Base-by-base conservation (phyloP, 2,329 filamentous ascomycete genomes). In the Aspergillus neotritici region DNA sequence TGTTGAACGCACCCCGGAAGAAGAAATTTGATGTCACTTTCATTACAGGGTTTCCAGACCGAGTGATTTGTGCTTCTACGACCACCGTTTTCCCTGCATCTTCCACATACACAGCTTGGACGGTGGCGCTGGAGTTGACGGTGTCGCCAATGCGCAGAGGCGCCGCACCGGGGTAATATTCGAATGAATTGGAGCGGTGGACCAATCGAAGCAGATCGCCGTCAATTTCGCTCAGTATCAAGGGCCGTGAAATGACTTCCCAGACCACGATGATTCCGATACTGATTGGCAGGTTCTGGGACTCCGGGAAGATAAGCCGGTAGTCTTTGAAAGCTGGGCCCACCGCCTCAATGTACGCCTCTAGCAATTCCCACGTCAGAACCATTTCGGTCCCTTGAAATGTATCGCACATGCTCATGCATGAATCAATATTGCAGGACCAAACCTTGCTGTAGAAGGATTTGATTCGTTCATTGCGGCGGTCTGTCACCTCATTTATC, bases 381-480 rank as follows among this genome's bases (percentile, higher is more conserved):
- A 30, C 43, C 41, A 51, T 37, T 13, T 51, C 31, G 10, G 32
- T 37, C 57, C 91, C 91, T 52, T 95, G 86, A 58, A 97, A 97
- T 53, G 80, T 82, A 60, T 85, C 84, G 25, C 85, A 75, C 13
- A 85, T 82, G 56, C 94, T 35, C 6, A 33, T 82, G 40, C 91
- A 83, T 42, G 90, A 81, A 36, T 90, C 75, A 21, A 74, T 67
- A 54, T 94, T 76, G 29, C 87, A 90, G 56, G 97, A 96, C 91
- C 91, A 97, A 50, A 93, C 83, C 55, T 82, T 82, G 81, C 91
- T 96, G 76, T 97, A 97, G 65, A 97, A 97, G 66, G 93, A 85
- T 75, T 96, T 96, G 75, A 96, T 95, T 49, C 87, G 84, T 62
- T 95, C 88, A 64, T 96, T 97, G 58, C 93, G 87, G 36, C 79